These are phyloP conservation scores for Elongisporangium anandrum DNA, from an alignment of 352 stramenopile genomes.

Conservation along the genomic window DNA sequence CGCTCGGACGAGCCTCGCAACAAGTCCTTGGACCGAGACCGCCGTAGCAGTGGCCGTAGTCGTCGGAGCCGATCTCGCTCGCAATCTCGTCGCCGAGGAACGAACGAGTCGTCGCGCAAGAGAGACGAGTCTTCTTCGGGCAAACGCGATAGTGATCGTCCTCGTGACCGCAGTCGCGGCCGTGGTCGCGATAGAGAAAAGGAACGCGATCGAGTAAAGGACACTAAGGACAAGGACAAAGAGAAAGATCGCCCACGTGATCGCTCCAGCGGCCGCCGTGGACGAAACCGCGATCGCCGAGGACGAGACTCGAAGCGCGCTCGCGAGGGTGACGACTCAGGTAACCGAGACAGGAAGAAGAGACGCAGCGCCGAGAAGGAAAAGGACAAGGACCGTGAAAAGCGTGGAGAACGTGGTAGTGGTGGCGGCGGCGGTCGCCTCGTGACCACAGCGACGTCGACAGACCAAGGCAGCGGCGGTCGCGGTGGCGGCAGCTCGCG, in stretches of 20 bases:
- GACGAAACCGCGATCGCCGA: constrained; percentile 18
- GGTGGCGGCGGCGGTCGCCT: constrained; percentile 29
- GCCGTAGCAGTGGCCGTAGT: constrained; percentile 12
- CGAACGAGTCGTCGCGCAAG: constrained; percentile 25
- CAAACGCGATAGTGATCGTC: constrained; percentile 18
- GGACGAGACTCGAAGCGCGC: constrained; percentile 28
- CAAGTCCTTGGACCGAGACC: constrained; percentile 3
- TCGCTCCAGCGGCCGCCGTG: constrained; percentile 13
- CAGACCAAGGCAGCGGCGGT: constrained; percentile 18
- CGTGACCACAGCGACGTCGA: constrained; percentile 36
- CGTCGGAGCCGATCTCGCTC: constrained; percentile 44
- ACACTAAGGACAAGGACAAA: constrained; percentile 6
- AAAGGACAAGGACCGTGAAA: constrained; percentile 19
- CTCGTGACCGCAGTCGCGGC: constrained; percentile 12
- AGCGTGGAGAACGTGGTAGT: constrained; percentile 15
- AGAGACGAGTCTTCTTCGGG: constrained; percentile 12
- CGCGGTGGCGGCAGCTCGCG: constrained; percentile 17
- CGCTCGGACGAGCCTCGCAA: constrained; percentile 11
- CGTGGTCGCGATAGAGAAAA: constrained; percentile 9
- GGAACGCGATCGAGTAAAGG: constrained; percentile 5
- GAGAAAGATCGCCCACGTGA: constrained; percentile 14
- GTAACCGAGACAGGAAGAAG: constrained; percentile 21
- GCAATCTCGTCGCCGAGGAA: constrained; percentile 32
- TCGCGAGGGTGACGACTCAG: constrained; percentile 14
- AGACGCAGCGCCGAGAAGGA: constrained; percentile 18